phyloP scores from a whole-genome alignment of 2,329 filamentous ascomycete species.

The Colletotrichum higginsianum region DNA sequence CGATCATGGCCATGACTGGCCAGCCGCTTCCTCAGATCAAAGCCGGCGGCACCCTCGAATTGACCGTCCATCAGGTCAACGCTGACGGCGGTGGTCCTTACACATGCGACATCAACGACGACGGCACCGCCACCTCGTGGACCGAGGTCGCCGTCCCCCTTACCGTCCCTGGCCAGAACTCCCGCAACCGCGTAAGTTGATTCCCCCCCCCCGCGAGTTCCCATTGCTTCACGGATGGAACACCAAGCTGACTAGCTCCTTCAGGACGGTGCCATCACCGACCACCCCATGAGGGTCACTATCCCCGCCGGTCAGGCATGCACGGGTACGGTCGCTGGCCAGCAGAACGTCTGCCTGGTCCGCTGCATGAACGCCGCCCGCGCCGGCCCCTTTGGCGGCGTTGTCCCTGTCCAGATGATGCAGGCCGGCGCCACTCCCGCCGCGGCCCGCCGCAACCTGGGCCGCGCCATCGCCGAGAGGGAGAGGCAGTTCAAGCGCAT shows the following conservation, averaged over 20 bases:
- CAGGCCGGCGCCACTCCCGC: slow-evolving; percentile 37
- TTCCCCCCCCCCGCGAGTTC: too few relatives aligned
- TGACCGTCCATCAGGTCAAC: slow-evolving; percentile 60
- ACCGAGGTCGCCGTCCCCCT: slow-evolving; percentile 64
- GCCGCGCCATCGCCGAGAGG: slow-evolving; percentile 36
- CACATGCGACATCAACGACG: slow-evolving; percentile 70
- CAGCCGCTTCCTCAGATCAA: slow-evolving; percentile 71
- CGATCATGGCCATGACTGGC: slow-evolving; percentile 72
- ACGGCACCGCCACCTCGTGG: slow-evolving; percentile 67
- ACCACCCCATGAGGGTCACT: slow-evolving; percentile 64
- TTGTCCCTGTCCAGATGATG: slow-evolving; percentile 49
- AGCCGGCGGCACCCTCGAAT: slow-evolving; percentile 68
- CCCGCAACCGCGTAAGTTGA: slow-evolving; percentile 56
- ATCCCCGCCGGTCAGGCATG: slow-evolving; percentile 67
- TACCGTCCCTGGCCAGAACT: slow-evolving; percentile 66
- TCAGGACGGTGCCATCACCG: slow-evolving; percentile 54
- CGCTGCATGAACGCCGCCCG: slow-evolving; percentile 70
- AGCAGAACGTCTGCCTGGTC: slow-evolving; percentile 71
- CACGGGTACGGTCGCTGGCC: slow-evolving; percentile 69
- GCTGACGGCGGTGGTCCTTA: slow-evolving; percentile 57
- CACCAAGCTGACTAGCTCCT: background rate
- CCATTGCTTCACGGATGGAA: too few relatives aligned
- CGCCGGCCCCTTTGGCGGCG: slow-evolving; percentile 69
- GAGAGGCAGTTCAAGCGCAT: slow-evolving; percentile 43
- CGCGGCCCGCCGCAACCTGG: slow-evolving; percentile 40